phyloP scores from a whole-genome alignment of 257 asterid species.

The Scutellaria barbata region DNA sequence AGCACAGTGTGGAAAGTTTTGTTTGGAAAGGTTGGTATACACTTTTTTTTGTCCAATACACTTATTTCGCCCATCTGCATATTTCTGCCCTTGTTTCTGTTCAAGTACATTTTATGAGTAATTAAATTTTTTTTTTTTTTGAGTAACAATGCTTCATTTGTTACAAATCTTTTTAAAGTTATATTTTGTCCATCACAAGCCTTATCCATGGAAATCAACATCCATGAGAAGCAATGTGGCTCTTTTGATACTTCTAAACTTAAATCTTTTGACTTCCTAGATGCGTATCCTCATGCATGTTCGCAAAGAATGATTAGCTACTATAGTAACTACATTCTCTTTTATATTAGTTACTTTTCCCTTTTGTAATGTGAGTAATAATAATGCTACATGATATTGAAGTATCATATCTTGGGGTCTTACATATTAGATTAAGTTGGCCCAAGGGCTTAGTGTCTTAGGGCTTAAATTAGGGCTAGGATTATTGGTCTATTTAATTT shows the following conservation, averaged over 20 bases:
- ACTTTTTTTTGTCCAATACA: too few relatives aligned
- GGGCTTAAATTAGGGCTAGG: too few relatives aligned
- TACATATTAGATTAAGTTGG: too few relatives aligned
- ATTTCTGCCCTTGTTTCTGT: neutral
- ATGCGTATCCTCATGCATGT: neutral
- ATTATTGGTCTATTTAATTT: too few relatives aligned
- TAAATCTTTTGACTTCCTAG: constrained; percentile 1
- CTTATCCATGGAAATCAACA: constrained; percentile 2
- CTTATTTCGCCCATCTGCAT: too few relatives aligned
- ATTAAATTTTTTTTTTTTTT: neutral
- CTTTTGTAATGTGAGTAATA: neutral
- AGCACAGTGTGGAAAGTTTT: constrained; percentile 95
- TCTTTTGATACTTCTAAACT: neutral
- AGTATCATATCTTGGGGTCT: neutral
- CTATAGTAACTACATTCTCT: neutral
- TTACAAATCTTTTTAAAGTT: neutral
- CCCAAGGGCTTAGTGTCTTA: too few relatives aligned
- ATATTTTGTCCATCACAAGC: neutral
- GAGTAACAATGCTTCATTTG: neutral
- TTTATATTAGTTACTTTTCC: neutral
- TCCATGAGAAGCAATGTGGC: neutral
- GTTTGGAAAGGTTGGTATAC: constrained; percentile 74
- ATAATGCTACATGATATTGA: neutral
- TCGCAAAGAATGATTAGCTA: neutral
- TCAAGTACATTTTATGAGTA: neutral